Percentiles rank a stretch among this genome's conserved stretches.
phyloP scores from a whole-genome alignment of 2,329 filamentous ascomycete genomes.

The Fusarium piperis region DNA sequence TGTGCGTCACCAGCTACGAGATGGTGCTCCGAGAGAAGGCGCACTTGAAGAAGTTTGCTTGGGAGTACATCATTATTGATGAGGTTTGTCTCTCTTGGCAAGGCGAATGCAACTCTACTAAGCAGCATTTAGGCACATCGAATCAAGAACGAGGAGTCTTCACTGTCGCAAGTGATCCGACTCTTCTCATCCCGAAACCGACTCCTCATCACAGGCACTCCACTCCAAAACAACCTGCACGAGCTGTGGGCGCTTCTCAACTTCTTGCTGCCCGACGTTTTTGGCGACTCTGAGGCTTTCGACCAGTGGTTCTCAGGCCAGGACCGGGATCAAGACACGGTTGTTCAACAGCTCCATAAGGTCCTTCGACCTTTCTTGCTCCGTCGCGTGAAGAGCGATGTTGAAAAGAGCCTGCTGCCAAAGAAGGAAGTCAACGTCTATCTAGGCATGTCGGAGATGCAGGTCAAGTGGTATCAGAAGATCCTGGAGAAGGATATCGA shows the following conservation, averaged over 20 bases:
- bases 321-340: constrained; percentile 89
- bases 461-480: constrained; percentile 98
- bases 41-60: constrained; percentile 95
- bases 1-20: constrained; percentile 98
- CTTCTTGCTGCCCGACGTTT: constrained; percentile 97
- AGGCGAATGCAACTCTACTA: constrained; percentile 11
- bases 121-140: constrained; percentile 72
- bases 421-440: constrained; percentile 99
- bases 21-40: constrained; percentile 97
- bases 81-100: constrained; percentile 59
- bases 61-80: constrained; percentile 99
- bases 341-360: constrained; percentile 94
- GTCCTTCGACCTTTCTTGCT: constrained; percentile 93
- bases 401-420: constrained; percentile 95
- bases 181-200: constrained; percentile 96
- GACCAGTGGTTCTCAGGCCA: constrained; percentile 98
- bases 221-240: constrained; percentile 96
- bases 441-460: constrained; percentile 99
- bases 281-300: constrained; percentile 95
- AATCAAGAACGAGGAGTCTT: constrained; percentile 99
- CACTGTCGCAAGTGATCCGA: constrained; percentile 93
- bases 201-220: constrained; percentile 94
- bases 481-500: constrained; percentile 99
- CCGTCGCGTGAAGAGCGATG: constrained; percentile 95
- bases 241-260: constrained; percentile 98